These are phyloP conservation scores for Torulaspora maleeae DNA, from an alignment of 805 yeast species.

Conservation along the genomic window DNA sequence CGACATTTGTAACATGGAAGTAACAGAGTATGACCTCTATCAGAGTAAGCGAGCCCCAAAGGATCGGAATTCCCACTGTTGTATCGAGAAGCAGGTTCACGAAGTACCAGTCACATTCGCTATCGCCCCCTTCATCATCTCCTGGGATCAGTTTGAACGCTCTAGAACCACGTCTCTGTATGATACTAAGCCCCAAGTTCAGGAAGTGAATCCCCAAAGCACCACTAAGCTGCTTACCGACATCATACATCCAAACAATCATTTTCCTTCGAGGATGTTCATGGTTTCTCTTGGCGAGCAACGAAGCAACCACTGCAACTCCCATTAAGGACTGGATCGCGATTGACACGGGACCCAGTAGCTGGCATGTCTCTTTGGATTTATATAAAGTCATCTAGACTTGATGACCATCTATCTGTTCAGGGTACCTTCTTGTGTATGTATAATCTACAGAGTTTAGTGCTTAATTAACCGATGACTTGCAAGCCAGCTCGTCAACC, in stretches of 20 bases:
- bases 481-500: neutral
- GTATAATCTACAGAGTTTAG: neutral
- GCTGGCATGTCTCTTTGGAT: constrained; percentile 43
- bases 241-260: constrained; percentile 86
- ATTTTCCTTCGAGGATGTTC: constrained; percentile 86
- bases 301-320: constrained; percentile 62
- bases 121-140: constrained; percentile 40
- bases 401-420: neutral
- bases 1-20: constrained; percentile 39
- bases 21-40: constrained; percentile 42
- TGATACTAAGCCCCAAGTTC: constrained; percentile 65
- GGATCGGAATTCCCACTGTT: constrained; percentile 84
- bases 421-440: neutral
- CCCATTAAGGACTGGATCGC: constrained; percentile 76
- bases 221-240: constrained; percentile 83
- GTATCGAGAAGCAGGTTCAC: constrained; percentile 85
- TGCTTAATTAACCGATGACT: neutral
- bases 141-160: constrained; percentile 2
- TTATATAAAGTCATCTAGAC: constrained; percentile 2
- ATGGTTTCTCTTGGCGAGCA: constrained; percentile 67
- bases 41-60: constrained; percentile 53
- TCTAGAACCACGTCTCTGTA: constrained; percentile 36
- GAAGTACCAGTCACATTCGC: constrained; percentile 95
- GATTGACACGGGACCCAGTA: constrained; percentile 83
- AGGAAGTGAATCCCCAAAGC: constrained; percentile 78